phyloP scores from a whole-genome alignment of 306 rosid genomes.

The Sphenostylis stenocarpa region DNA sequence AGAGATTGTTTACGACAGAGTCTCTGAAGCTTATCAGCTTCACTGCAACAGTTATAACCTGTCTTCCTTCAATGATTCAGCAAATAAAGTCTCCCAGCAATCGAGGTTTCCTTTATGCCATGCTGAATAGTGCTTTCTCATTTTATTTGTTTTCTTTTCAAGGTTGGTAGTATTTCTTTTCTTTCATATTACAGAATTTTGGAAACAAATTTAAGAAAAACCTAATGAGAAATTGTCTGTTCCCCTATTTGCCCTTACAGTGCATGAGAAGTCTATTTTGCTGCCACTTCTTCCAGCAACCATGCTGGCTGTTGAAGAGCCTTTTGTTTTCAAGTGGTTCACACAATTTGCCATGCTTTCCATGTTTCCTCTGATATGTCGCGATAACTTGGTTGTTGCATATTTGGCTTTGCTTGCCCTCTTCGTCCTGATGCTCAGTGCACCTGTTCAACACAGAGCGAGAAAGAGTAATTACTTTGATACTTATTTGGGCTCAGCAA shows the following conservation, averaged over 20 bases:
- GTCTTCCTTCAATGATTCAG: slow-evolving; percentile 88
- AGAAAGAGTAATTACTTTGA: slow-evolving; percentile 23
- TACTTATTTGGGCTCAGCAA: slow-evolving; percentile 30
- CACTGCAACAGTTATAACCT: slow-evolving; percentile 60
- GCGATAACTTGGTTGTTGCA: slow-evolving; percentile 64
- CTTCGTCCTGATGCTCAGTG: slow-evolving; percentile 48
- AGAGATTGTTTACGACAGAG: slow-evolving; percentile 66
- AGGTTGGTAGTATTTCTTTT: slow-evolving; percentile 49
- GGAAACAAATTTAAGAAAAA: neutral
- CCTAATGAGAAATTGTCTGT: neutral
- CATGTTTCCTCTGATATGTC: slow-evolving; percentile 79
- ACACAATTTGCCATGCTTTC: slow-evolving; percentile 69
- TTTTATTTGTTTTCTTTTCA: slow-evolving; percentile 93
- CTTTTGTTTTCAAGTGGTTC: slow-evolving; percentile 60
- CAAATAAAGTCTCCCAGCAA: slow-evolving; percentile 79
- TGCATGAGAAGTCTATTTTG: slow-evolving; percentile 92
- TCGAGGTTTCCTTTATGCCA: slow-evolving; percentile 76
- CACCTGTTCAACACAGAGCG: slow-evolving; percentile 35
- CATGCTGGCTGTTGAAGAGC: slow-evolving; percentile 79
- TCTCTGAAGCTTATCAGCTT: slow-evolving; percentile 72
- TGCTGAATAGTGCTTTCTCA: slow-evolving; percentile 78
- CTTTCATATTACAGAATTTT: neutral
- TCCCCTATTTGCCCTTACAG: slow-evolving; percentile 45
- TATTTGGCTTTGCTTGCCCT: slow-evolving; percentile 63
- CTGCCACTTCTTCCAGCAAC: slow-evolving; percentile 90